phyloP scores from a whole-genome alignment of 768 basidiomycete species.

The Panus rudis region DNA sequence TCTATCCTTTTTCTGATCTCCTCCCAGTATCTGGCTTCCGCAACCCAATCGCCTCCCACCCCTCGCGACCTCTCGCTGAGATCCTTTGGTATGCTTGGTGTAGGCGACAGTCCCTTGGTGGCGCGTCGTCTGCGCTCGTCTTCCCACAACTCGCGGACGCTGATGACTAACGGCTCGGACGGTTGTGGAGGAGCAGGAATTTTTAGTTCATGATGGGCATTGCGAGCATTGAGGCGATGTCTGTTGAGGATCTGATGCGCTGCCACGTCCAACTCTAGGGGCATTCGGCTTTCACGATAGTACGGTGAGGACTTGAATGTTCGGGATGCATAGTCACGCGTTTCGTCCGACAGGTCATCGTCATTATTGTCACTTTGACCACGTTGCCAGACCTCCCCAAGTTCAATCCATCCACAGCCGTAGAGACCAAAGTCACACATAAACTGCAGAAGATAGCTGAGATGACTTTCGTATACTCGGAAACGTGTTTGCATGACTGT shows the following conservation, averaged over 20 bases:
- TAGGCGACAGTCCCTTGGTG: slow-evolving; percentile 60
- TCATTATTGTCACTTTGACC: slow-evolving; percentile 30
- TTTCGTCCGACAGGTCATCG: slow-evolving; percentile 20
- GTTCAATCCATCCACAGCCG: slow-evolving; percentile 86
- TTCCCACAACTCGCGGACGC: slow-evolving; percentile 93
- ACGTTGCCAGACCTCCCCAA: slow-evolving; percentile 61
- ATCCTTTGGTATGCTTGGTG: slow-evolving; percentile 67
- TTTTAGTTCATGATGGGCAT: slow-evolving; percentile 55
- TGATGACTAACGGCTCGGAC: slow-evolving; percentile 71
- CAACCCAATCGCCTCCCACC: slow-evolving; percentile 56
- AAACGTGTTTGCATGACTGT: slow-evolving; percentile 76
- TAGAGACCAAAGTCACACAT: slow-evolving; percentile 93
- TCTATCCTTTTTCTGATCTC: slow-evolving; percentile 60
- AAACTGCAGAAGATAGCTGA: slow-evolving; percentile 85
- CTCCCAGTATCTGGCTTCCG: slow-evolving; percentile 71
- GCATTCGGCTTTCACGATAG: slow-evolving; percentile 58
- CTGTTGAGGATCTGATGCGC: slow-evolving; percentile 86
- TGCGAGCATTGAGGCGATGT: slow-evolving; percentile 52
- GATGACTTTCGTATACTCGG: slow-evolving; percentile 82
- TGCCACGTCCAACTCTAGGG: slow-evolving; percentile 78
- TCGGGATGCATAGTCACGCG: slow-evolving; percentile 6
- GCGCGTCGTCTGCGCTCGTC: slow-evolving; percentile 79
- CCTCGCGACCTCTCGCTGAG: slow-evolving; percentile 57
- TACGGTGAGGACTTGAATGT: slow-evolving; percentile 47
- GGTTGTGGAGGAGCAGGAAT: slow-evolving; percentile 50